Base-by-base conservation (phyloP, 2,329 filamentous ascomycete species). In the Curvularia verruculosa region DNA sequence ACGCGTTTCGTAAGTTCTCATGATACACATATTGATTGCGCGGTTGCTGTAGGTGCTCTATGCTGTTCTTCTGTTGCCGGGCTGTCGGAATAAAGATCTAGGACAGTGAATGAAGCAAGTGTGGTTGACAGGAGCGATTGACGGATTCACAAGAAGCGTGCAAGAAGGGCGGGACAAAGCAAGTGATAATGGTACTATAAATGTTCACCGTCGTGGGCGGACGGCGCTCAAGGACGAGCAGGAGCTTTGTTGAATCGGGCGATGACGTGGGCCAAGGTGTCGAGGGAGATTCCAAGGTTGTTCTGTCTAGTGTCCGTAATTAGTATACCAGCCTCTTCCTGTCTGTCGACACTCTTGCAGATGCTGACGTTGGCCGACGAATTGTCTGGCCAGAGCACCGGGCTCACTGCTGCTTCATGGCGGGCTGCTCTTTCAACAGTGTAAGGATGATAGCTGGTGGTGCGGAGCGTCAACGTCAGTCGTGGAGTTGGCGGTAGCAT, bases 21-120 rank as follows among this genome's bases (percentile, higher is more conserved):
- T 68, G 49, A 76, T 66, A 55, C 73, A 76, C 73, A 76, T 76
- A 3, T 43, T 43, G 52, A 26, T 45, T 36, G 48, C 13, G 49
- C 8, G 9, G 39, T 23, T 37, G 8, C 12, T 12, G 18, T 37
- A 9, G 23, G 15, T 3, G 23, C 43, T 39, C 28, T 13, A 28
- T 49, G 41, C 13, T 43, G 21, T 3, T 15, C 29, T 18, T n/a
- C 4, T 36, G 15, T 36, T 34, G 31, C 31, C 31, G 13, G 31
- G 13, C 31, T 5, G 15, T 15, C 34, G 34, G 15, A n/a, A 36
- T 15, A 7, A 36, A n/a, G 15, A 18, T 7, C 15, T 3, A 37
- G 49, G 15, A 36, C 31, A 54, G 39, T 31, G 31, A 49, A 34
- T 9, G 54, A 40, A 37, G 45, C 51, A 34, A 45, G 1, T 37